Conservation (phyloP, 2,329 filamentous ascomycete genomes). For the Celoporthe dispersa region DNA sequence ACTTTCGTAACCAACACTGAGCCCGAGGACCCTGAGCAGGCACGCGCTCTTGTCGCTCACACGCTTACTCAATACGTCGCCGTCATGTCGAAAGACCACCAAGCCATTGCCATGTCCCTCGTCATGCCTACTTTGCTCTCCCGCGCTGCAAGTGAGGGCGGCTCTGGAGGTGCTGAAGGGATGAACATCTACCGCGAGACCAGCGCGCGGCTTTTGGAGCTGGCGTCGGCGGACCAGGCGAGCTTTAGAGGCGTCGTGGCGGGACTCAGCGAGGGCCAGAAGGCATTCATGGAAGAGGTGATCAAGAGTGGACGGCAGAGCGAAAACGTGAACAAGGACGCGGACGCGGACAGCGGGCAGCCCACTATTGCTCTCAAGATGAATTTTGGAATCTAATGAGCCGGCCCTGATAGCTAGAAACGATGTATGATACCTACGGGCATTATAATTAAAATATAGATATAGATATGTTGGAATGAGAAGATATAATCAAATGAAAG, state of each 20-base stretch:
- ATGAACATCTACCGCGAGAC: slow-evolving; percentile 70
- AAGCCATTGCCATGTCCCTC: slow-evolving; percentile 70
- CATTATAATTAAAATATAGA: slow-evolving; percentile 8
- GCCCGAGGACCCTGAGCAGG: slow-evolving; percentile 79
- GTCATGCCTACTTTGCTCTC: slow-evolving; percentile 78
- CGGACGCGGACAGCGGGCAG: slow-evolving; percentile 53
- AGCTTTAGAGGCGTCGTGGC: slow-evolving; percentile 77
- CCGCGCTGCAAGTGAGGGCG: slow-evolving; percentile 69
- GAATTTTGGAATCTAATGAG: slow-evolving; percentile 70
- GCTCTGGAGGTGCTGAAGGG: slow-evolving; percentile 41
- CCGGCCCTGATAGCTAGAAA: background rate
- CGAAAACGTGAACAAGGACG: slow-evolving; percentile 45
- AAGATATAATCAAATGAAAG: background rate
- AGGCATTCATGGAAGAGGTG: slow-evolving; percentile 79
- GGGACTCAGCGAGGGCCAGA: slow-evolving; percentile 71
- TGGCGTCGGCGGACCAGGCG: slow-evolving; percentile 74
- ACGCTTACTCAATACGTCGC: slow-evolving; percentile 75
- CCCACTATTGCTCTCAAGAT: slow-evolving; percentile 94
- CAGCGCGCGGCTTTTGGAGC: slow-evolving; percentile 75
- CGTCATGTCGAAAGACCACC: slow-evolving; percentile 49
- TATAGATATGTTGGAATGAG: slow-evolving; percentile 6
- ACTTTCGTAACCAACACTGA: slow-evolving; percentile 72
- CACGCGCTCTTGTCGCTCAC: slow-evolving; percentile 71
- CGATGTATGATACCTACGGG: background rate
- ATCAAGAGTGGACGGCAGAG: slow-evolving; percentile 66